These are phyloP conservation scores for Yarrowia osloensis DNA, from an alignment of 805 yeast species.

Conservation along the genomic window DNA sequence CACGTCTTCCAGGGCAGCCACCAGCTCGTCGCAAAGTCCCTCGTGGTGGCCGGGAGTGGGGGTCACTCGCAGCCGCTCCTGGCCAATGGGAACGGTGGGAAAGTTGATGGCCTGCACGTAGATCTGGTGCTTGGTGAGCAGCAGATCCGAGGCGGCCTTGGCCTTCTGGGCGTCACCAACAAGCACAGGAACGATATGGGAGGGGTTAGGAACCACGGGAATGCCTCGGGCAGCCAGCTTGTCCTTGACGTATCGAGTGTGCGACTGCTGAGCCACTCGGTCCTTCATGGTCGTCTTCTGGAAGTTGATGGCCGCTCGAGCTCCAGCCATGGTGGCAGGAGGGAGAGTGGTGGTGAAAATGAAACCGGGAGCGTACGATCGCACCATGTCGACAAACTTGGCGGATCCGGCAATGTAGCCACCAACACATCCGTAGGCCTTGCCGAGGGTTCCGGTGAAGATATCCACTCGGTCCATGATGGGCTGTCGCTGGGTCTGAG, in stretches of 20 bases:
- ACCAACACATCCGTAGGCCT: constrained; percentile 96
- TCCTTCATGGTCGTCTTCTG: constrained; percentile 76
- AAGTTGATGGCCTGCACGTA: constrained; percentile 98
- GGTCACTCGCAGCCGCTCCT: constrained; percentile 95
- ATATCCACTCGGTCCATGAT: constrained; percentile 90
- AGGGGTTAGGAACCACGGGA: constrained; percentile 96
- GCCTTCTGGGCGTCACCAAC: constrained; percentile 95
- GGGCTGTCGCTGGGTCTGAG: constrained; percentile 53
- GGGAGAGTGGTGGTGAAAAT: constrained; percentile 96
- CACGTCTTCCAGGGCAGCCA: constrained; percentile 77
- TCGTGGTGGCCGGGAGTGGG: constrained; percentile 96
- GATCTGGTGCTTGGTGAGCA: constrained; percentile 79
- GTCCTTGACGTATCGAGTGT: constrained; percentile 81
- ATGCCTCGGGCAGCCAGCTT: constrained; percentile 70
- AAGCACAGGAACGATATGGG: constrained; percentile 93
- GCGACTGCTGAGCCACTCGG: constrained; percentile 80
- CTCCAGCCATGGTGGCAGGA: constrained; percentile 97
- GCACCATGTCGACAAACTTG: constrained; percentile 85
- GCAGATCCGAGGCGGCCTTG: constrained; percentile 83
- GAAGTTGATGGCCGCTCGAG: constrained; percentile 80
- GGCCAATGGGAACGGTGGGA: constrained; percentile 96
- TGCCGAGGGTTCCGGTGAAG: constrained; percentile 97
- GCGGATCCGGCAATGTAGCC: constrained; percentile 94
- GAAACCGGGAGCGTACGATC: constrained; percentile 96
- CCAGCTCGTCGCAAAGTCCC: constrained; percentile 71